Evolutionary conservation across 371 early-diverging fungal species (phyloP).

Genomic region (Mortierella sp.): DNA sequence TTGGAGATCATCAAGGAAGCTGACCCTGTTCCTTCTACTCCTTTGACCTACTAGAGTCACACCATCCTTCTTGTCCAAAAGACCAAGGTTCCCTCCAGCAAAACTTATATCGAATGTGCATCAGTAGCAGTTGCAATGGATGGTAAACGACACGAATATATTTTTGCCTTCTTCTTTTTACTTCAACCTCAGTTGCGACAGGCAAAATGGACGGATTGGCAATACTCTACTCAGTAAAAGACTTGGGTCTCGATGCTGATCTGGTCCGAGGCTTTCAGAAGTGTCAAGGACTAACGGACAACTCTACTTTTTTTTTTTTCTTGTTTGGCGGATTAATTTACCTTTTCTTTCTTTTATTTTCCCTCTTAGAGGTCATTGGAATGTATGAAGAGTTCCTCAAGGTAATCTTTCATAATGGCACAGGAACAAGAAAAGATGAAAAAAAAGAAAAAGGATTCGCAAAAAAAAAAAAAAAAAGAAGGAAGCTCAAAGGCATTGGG

Average conservation of each 20-base stretch:
- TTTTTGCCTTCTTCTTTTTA: neutral
- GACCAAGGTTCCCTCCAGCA: constrained; percentile 39
- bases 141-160: constrained; percentile 18
- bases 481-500: neutral
- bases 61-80: constrained; percentile 50
- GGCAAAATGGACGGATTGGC: no score
- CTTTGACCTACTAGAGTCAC: constrained; percentile 26
- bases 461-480: neutral
- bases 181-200: no score
- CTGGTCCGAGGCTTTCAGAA: no score
- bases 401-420: constrained; percentile 27
- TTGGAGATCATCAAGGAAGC: neutral
- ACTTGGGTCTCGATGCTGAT: no score
- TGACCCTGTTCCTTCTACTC: neutral
- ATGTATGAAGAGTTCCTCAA: constrained; percentile 51
- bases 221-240: no score
- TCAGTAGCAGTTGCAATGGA: constrained; percentile 51
- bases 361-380: constrained; percentile 36
- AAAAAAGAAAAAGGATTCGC: no score
- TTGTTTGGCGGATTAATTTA: neutral
- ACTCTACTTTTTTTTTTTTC: no score
- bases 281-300: no score
- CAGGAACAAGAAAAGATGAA: neutral
- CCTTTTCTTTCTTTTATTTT: neutral
- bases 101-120: constrained; percentile 46